A percentile compares a stretch with the other conserved stretches of the same genome.
Conservation (phyloP, 345 rosid genomes). For the Bruguiera parviflora region DNA sequence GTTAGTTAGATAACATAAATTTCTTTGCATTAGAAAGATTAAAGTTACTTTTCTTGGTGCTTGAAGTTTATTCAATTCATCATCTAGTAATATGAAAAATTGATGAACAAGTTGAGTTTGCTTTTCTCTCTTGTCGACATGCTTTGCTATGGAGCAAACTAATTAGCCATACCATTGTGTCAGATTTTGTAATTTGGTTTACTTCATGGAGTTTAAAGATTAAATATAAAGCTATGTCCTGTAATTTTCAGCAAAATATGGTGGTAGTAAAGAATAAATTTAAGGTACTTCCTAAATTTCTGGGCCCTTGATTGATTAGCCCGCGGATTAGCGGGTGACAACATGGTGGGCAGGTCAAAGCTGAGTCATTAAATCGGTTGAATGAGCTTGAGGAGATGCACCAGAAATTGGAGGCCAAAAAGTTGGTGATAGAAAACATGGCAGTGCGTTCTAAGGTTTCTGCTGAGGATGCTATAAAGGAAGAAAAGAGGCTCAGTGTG, state of each 20-base stretch:
- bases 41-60: too few species aligned
- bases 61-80: too few species aligned
- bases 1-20: too few species aligned
- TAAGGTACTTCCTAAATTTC: conserved; percentile 18
- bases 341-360: conserved; percentile 66
- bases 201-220: too few species aligned
- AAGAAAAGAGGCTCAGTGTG: conserved; percentile 64
- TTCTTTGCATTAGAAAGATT: too few species aligned
- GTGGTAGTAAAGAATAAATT: not conserved
- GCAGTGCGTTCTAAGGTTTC: conserved; percentile 40
- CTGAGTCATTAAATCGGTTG: conserved; percentile 58
- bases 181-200: too few species aligned
- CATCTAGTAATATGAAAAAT: not conserved
- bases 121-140: not conserved
- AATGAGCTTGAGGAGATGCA: conserved; percentile 86
- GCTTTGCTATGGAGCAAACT: not conserved
- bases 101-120: not conserved
- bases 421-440: conserved; percentile 43
- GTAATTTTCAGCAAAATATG: not conserved
- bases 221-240: not conserved
- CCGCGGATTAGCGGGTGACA: conserved; percentile 76
- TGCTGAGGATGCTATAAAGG: conserved; percentile 49
- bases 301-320: conserved; percentile 57
- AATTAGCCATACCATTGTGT: too few species aligned
- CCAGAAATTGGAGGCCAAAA: conserved; percentile 61